Percentiles rank a stretch among this genome's conserved stretches.
Conservation (phyloP, 2,329 filamentous ascomycete species). For the Penicillium sp. region DNA sequence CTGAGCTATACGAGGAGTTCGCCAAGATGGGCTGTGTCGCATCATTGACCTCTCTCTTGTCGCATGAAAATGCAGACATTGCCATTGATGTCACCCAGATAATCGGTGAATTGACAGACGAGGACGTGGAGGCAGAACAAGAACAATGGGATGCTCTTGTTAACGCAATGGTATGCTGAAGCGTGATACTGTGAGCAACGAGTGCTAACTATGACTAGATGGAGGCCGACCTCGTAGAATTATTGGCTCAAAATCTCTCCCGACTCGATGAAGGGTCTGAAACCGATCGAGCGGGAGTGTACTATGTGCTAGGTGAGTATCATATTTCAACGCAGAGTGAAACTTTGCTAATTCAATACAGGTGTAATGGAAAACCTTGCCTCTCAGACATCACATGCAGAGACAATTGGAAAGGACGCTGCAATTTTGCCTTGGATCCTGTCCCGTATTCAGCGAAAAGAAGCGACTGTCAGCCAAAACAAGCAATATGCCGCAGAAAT, state of each 20-base stretch:
- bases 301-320: slow-evolving; percentile 66
- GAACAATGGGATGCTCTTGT: slow-evolving; percentile 78
- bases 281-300: slow-evolving; percentile 78
- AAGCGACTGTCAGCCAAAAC: slow-evolving; percentile 74
- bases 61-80: slow-evolving; percentile 96
- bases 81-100: slow-evolving; percentile 89
- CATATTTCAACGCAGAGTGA: too few species aligned
- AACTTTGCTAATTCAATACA: slow-evolving; percentile 14
- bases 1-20: slow-evolving; percentile 78
- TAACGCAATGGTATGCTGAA: slow-evolving; percentile 50
- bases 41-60: slow-evolving; percentile 75
- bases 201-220: slow-evolving; percentile 31
- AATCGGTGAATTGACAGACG: slow-evolving; percentile 85
- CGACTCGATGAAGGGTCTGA: slow-evolving; percentile 72
- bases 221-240: slow-evolving; percentile 43
- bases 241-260: slow-evolving; percentile 58
- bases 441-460: slow-evolving; percentile 65
- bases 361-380: slow-evolving; percentile 82
- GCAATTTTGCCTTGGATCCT: slow-evolving; percentile 74
- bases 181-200: background rate
- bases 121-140: slow-evolving; percentile 79
- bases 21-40: slow-evolving; percentile 68
- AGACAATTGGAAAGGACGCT: slow-evolving; percentile 68
- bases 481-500: slow-evolving; percentile 94
- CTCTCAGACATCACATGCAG: slow-evolving; percentile 65